Evolutionary conservation across 352 stramenopile species (phyloP).

Genomic region (Detonula confervacea): DNA sequence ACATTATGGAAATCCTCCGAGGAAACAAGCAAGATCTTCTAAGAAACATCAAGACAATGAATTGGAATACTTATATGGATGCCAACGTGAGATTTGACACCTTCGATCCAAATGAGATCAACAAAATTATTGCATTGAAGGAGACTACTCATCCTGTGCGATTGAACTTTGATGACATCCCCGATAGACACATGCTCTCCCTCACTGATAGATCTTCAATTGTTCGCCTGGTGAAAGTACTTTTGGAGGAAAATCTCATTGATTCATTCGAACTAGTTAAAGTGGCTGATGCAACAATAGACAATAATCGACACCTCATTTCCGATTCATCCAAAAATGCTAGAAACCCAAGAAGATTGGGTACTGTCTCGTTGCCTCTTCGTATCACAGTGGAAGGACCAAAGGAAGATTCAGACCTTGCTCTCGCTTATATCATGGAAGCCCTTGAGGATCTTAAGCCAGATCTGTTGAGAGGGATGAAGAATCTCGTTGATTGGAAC

Average conservation of each 20-base stretch:
- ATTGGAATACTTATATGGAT: no score
- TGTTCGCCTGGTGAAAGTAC: neutral
- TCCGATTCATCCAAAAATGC: no score
- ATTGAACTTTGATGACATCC: neutral
- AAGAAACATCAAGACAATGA: no score
- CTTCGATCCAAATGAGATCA: no score
- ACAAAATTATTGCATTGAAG: no score
- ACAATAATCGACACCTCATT: neutral
- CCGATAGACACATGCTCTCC: neutral
- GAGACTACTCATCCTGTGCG: neutral
- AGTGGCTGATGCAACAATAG: neutral
- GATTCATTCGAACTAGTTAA: neutral
- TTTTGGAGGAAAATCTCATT: neutral
- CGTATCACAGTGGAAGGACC: neutral
- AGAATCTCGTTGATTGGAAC: neutral
- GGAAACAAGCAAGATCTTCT: no score
- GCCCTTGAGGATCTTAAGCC: neutral
- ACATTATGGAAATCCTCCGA: no score
- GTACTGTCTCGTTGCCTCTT: neutral
- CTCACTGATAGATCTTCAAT: neutral
- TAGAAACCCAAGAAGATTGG: neutral
- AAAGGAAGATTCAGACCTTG: slow-evolving; percentile 4
- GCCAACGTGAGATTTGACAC: no score
- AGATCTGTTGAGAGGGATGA: neutral
- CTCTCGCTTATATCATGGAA: slow-evolving; percentile 10